Percentiles rank a stretch among this genome's conserved stretches.
Evolutionary conservation across 228 moss, liverwort and hornwort genomes (phyloP).

Genomic region (Sphagnum magellanicum): DNA sequence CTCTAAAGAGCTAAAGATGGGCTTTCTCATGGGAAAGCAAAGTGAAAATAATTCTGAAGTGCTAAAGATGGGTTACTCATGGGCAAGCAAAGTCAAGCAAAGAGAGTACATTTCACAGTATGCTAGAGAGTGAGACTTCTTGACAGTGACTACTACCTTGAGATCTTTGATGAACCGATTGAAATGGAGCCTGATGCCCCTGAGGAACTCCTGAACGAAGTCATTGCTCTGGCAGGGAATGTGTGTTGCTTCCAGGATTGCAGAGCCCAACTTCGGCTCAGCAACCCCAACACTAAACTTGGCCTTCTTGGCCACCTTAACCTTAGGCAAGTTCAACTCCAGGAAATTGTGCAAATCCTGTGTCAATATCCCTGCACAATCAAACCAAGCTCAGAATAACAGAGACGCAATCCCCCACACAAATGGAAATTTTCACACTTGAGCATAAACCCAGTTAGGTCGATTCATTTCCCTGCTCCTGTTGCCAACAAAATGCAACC

Average conservation of each 20-base stretch:
- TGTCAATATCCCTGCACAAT: conserved; percentile 57
- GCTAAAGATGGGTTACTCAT: too few relatives aligned
- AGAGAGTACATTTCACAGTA: too few relatives aligned
- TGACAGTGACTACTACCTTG: conserved; percentile 27
- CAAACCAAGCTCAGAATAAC: background rate
- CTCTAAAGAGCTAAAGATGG: too few relatives aligned
- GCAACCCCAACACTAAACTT: conserved; percentile 81
- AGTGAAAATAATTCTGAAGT: too few relatives aligned
- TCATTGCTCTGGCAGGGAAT: conserved; percentile 88
- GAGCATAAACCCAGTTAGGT: background rate
- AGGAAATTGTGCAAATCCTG: conserved; percentile 69
- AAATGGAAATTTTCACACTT: background rate
- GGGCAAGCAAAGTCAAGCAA: too few relatives aligned
- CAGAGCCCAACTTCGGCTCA: conserved; percentile 85
- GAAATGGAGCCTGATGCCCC: conserved; percentile 89
- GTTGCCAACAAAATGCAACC: too few relatives aligned
- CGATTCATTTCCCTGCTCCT: background rate
- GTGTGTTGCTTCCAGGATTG: conserved; percentile 69
- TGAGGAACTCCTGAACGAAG: conserved; percentile 74
- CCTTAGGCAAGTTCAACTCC: conserved; percentile 84
- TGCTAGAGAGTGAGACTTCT: too few relatives aligned
- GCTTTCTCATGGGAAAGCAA: too few relatives aligned
- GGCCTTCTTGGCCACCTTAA: conserved; percentile 69
- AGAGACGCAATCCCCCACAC: background rate
- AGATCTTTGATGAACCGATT: conserved; percentile 79